These are phyloP conservation scores for Aspergillus diversus DNA, from an alignment of 495 filamentous ascomycete genomes.

Conservation along the genomic window DNA sequence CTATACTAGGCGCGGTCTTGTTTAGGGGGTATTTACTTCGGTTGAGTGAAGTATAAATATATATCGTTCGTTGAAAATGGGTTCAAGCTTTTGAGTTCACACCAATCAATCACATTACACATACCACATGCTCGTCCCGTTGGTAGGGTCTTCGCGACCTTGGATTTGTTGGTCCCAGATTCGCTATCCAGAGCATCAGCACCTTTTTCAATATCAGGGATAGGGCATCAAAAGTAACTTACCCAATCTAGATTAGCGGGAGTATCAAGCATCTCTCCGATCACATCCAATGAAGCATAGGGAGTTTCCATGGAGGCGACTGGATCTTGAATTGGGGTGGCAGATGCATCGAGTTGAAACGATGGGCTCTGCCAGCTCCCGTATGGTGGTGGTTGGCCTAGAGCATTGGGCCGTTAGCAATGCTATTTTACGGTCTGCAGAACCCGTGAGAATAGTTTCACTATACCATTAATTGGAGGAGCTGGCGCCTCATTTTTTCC, in stretches of 20 bases:
- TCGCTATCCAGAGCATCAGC: slow-evolving; percentile 19
- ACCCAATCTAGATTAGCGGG: slow-evolving; percentile 74
- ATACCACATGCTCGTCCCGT: slow-evolving; percentile 2
- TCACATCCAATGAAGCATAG: slow-evolving; percentile 48
- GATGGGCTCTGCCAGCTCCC: slow-evolving; percentile 19
- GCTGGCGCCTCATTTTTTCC: not conserved
- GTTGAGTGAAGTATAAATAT: too few relatives aligned
- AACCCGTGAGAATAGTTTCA: too few relatives aligned
- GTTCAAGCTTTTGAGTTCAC: not conserved
- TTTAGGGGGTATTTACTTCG: too few relatives aligned
- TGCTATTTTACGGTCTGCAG: too few relatives aligned
- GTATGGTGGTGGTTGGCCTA: slow-evolving; percentile 23
- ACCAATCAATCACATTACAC: not conserved
- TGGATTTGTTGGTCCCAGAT: slow-evolving; percentile 28
- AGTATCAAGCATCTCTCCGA: slow-evolving; percentile 58
- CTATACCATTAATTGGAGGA: not conserved
- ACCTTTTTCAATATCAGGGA: too few relatives aligned
- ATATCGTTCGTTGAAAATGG: too few relatives aligned
- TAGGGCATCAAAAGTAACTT: slow-evolving; percentile 30
- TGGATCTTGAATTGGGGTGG: slow-evolving; percentile 10
- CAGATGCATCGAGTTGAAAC: not conserved
- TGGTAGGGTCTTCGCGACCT: not conserved
- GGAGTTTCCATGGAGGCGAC: slow-evolving; percentile 6
- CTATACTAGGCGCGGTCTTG: too few relatives aligned
- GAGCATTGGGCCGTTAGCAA: not conserved